Conservation (phyloP, 1,284 basidiomycete genomes). For the Rhodotorula sp. region DNA sequence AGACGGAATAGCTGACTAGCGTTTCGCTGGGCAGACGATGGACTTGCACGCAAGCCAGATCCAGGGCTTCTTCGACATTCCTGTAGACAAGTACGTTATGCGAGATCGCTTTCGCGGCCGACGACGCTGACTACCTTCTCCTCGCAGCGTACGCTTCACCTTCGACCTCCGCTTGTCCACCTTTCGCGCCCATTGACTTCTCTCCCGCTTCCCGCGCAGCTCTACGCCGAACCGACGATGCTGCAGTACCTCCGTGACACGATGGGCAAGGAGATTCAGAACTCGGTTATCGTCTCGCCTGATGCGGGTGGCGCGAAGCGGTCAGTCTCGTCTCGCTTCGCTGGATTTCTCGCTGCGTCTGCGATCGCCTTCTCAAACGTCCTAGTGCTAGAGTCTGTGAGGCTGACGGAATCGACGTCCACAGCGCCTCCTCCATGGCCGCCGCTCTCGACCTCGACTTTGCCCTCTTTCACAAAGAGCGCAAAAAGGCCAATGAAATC, state of each 20-base stretch:
- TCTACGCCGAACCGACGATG: constrained; percentile 96
- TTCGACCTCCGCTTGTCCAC: background rate
- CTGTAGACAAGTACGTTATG: constrained; percentile 90
- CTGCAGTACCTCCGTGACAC: constrained; percentile 92
- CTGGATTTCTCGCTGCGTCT: too few species aligned
- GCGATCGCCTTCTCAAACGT: background rate
- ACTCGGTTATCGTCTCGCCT: constrained; percentile 95
- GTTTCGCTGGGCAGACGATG: constrained; percentile 72
- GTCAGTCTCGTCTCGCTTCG: constrained; percentile 53
- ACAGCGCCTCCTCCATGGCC: constrained; percentile 92
- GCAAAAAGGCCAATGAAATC: constrained; percentile 99
- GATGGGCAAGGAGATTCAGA: constrained; percentile 67
- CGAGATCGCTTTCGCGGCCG: background rate
- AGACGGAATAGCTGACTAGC: background rate
- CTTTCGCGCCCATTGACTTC: constrained; percentile 7
- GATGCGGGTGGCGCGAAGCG: constrained; percentile 98
- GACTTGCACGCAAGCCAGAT: constrained; percentile 97
- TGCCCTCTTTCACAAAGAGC: constrained; percentile 99
- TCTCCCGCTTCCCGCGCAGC: constrained; percentile 53
- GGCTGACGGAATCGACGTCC: background rate
- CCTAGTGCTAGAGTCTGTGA: too few species aligned
- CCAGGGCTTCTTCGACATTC: constrained; percentile 99
- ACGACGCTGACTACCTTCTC: background rate
- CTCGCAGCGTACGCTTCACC: constrained; percentile 52
- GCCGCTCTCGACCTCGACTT: constrained; percentile 97